Conservation (phyloP, 2,329 filamentous ascomycete genomes). For the Epichloe uncinata region DNA sequence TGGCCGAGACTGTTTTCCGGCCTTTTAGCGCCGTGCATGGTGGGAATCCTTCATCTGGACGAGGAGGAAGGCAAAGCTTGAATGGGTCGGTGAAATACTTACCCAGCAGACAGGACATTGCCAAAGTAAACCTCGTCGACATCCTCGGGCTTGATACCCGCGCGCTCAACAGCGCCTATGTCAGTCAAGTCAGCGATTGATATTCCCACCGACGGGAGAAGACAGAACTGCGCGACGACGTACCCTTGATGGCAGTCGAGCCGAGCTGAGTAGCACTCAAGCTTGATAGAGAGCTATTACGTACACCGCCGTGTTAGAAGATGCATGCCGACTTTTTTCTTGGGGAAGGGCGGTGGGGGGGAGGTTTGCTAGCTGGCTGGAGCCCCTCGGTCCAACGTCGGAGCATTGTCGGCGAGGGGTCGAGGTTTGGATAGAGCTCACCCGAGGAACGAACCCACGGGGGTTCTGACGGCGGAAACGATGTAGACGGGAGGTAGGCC, state of each 20-base stretch:
- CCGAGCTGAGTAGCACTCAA: conserved; percentile 79
- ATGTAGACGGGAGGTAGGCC: conserved; percentile 86
- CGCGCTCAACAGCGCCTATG: conserved; percentile 66
- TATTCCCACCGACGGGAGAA: neutral
- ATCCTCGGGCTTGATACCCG: conserved; percentile 75
- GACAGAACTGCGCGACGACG: conserved; percentile 9
- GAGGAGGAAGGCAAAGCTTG: neutral
- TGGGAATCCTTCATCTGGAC: neutral
- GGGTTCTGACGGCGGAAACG: conserved; percentile 80
- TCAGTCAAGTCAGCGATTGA: neutral
- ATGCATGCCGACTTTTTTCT: neutral
- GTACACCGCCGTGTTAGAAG: conserved; percentile 2
- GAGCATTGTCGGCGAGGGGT: conserved; percentile 3
- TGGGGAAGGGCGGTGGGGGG: too few relatives aligned
- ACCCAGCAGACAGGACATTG: conserved; percentile 96
- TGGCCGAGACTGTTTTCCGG: conserved; percentile 60
- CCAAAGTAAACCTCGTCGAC: conserved; percentile 97
- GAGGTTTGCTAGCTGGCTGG: neutral
- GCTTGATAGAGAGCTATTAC: conserved; percentile 74
- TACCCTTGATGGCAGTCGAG: conserved; percentile 85
- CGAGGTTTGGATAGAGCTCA: conserved; percentile 25
- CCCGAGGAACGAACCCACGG: conserved; percentile 90
- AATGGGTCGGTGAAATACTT: conserved; percentile 16
- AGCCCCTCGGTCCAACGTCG: neutral
- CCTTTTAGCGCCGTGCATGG: neutral